Evolutionary conservation across 2,329 filamentous ascomycete species (phyloP).

Genomic region (Colletotrichum sp.): DNA sequence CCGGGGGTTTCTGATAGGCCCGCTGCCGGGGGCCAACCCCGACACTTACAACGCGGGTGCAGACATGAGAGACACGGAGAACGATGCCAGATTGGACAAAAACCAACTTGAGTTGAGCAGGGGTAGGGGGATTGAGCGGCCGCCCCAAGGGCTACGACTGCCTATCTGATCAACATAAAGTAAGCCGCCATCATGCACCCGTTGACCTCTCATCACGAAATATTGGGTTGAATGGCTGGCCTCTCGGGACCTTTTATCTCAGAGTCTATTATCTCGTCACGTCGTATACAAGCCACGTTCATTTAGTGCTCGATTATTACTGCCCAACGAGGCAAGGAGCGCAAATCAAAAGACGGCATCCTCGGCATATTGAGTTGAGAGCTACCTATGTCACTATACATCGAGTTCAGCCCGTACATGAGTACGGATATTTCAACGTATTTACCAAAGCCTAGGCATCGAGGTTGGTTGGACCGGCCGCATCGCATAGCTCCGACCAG

Average conservation of each 20-base stretch:
- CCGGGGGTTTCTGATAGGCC: neutral
- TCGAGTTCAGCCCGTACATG: too few relatives aligned
- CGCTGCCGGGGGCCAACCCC: neutral
- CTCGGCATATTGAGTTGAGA: accelerated
- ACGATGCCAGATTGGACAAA: neutral
- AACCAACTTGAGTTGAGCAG: neutral
- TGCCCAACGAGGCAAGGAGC: neutral
- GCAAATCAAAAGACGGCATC: neutral
- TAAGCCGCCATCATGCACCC: neutral
- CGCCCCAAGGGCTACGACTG: neutral
- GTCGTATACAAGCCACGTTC: neutral
- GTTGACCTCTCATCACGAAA: neutral
- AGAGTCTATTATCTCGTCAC: accelerated
- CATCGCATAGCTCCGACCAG: neutral
- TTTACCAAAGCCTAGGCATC: neutral
- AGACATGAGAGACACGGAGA: neutral
- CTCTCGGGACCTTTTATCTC: neutral
- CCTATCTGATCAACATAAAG: neutral
- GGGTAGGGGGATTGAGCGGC: neutral
- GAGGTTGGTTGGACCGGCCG: neutral
- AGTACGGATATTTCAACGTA: neutral
- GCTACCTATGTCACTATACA: accelerated
- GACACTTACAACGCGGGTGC: neutral
- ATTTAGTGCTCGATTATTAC: neutral
- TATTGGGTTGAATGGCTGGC: neutral